These are phyloP conservation scores for Beta lomatogona DNA, from an alignment of 179 eudicot species.

Conservation along the genomic window DNA sequence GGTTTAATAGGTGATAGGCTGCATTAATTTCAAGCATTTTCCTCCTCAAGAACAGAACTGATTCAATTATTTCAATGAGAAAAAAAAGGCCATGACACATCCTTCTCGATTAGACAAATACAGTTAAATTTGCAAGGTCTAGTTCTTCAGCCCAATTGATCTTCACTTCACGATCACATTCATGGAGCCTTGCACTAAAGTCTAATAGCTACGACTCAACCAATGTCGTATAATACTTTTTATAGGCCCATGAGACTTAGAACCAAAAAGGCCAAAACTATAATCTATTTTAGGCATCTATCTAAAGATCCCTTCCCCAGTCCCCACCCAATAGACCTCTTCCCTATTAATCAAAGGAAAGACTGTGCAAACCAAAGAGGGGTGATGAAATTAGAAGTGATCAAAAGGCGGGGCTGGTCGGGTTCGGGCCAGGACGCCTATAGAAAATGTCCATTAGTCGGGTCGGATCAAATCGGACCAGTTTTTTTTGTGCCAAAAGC, in stretches of 20 bases:
- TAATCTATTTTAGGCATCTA: not conserved
- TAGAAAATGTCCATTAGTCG: no score
- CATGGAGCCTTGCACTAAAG: not conserved
- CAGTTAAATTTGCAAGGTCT: not conserved
- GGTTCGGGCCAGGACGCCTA: no score
- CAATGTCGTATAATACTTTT: not conserved
- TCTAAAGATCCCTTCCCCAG: not conserved
- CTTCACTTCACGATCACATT: not conserved
- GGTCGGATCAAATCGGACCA: no score
- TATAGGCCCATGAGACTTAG: not conserved
- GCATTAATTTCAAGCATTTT: not conserved
- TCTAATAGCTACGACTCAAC: not conserved
- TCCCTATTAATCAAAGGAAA: no score
- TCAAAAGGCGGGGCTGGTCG: no score
- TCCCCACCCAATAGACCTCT: not conserved
- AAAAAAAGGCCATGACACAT: no score
- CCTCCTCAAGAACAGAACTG: no score
- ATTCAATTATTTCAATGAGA: no score
- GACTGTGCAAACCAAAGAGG: no score
- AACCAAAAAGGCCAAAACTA: not conserved
- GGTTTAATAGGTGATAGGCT: not conserved
- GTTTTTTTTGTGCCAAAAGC: no score
- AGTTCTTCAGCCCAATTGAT: constrained; percentile 1
- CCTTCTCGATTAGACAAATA: not conserved
- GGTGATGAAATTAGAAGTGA: no score